Base-by-base conservation (phyloP, 2,329 filamentous ascomycete species). In the Paraphoma sp. region DNA sequence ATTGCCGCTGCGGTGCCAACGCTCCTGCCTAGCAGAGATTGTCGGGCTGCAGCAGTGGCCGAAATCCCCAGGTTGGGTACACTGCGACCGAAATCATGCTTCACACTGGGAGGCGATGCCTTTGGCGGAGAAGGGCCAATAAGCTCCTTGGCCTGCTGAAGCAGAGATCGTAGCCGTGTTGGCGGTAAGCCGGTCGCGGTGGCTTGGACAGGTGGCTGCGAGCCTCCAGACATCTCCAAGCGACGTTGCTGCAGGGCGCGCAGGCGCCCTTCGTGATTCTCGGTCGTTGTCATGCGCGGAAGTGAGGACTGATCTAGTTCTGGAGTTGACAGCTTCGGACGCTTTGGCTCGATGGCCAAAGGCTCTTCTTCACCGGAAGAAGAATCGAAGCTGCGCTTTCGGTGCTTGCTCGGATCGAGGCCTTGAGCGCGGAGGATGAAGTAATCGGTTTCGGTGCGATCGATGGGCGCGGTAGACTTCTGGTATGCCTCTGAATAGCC, bases 401-500 rank as follows among this genome's bases (percentile, higher is more conserved):
- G 69, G 44, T 65, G 56, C 45, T 64, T 70, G 56, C 58, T 70
- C 10, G 70, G 70, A 54, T 81, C 77, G 45, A 83, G 70, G 8
- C 82, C 83, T 63, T 80, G 70, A 1, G 82, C 81, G 51, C 81
- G 81, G 30, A 84, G 72, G 43, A 76, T 72, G 72, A 84, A 85
- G 67, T 82, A 85, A 48, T 81, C 80, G 0, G 81, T 80, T 29
- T 79, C 75, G 0, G 82, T 83, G 3, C 78, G 79, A 64, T 81
- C 79, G 41, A 77, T 65, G 38, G 69, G 67, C 29, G 67, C 60
- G 36, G 60, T 67, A 4, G 62, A 60, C 18, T 64, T 65, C 8
- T 64, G 55, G 45, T 73, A 72, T 4, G 65, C 51, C 17, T 67
- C 53, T 8, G 70, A 73, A 43, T 72, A 73, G 46, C 60, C 60